Base-by-base conservation (phyloP, 2,329 filamentous ascomycete genomes). In the Cercospora sp. region DNA sequence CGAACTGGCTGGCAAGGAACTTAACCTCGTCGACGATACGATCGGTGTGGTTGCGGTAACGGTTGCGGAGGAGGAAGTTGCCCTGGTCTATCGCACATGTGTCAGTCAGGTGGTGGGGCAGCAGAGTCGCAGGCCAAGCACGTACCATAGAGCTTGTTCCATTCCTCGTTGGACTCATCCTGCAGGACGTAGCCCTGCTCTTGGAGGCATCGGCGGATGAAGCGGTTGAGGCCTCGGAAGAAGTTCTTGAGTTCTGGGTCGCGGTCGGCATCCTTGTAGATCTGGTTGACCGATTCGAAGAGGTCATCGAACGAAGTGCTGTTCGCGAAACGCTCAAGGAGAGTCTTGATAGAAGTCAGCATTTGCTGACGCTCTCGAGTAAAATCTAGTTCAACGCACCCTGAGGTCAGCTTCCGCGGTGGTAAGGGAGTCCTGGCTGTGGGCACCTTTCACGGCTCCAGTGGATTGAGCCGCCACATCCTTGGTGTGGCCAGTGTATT, bases 311-410 rank as follows among this genome's bases (percentile, higher is more conserved):
- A 88, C 0, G 94, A 97, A 8, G 95, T 98, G 76, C 90, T 90
- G 80, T 99, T 98, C 77, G 95, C 95, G 75, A 97, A 98, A 59
- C 95, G 91, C 84, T 98, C 95, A 73, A 99, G 89, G 20, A 99
- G 84, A 8, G 89, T 92, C 87, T 92, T 84, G 20, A 82, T 80
- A 58, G 79, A 75, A 72, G 81, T 87, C 80, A 87, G 84, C 82
- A 81, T 80, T 75, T 81, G 74, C 75, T 78, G 74, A 72, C 77
- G 80, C 72, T 71, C 77, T 68, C 68, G 45, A 71, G 64, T 67
- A 62, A 80, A 80, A 74, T 74, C 79, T 85, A 79, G 69, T 82
- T 74, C 73, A 66, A 80, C 81, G 74, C 81, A 90, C 88, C 84
- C 90, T 92, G 67, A 96, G 85, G 77, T 97, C 90, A 80, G 87